These are phyloP conservation scores for Globisporangium takayamanum DNA, from an alignment of 352 stramenopile genomes.

Conservation along the genomic window DNA sequence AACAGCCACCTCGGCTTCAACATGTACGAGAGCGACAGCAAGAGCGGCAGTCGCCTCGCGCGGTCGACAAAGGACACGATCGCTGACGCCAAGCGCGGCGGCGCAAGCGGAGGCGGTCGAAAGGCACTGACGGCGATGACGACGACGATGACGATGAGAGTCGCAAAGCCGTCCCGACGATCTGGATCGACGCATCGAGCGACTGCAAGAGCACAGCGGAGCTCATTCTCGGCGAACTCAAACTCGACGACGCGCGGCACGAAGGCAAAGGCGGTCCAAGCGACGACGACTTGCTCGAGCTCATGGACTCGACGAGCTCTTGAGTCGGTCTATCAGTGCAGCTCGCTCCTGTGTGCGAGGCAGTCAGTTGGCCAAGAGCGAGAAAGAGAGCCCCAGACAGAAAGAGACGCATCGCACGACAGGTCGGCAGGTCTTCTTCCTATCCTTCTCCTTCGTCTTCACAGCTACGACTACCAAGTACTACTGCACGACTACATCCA, in stretches of 20 bases:
- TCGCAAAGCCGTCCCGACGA: constrained; percentile 58
- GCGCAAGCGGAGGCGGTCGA: constrained; percentile 26
- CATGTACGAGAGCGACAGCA: constrained; percentile 81
- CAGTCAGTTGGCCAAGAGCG: background rate
- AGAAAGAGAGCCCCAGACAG: background rate
- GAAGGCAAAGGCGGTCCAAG: constrained; percentile 30
- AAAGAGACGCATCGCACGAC: background rate
- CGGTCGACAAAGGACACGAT: constrained; percentile 51
- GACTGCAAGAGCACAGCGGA: constrained; percentile 53
- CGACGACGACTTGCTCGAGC: constrained; percentile 75
- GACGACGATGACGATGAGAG: constrained; percentile 53
- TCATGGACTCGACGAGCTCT: constrained; percentile 78
- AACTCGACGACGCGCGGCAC: constrained; percentile 40
- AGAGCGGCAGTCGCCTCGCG: constrained; percentile 23
- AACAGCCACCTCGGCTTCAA: constrained; percentile 65
- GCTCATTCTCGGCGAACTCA: constrained; percentile 54
- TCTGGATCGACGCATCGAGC: constrained; percentile 76
- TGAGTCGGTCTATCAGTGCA: background rate
- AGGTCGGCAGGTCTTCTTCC: background rate
- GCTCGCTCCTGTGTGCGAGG: background rate
- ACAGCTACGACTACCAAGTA: no score
- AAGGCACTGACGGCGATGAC: constrained; percentile 26
- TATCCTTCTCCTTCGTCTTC: constrained; percentile 1
- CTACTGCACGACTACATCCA: no score
- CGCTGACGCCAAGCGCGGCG: constrained; percentile 45